Evolutionary conservation across 176 grass and related monocot genomes (phyloP).

Genomic region (Cenchrus americanus): DNA sequence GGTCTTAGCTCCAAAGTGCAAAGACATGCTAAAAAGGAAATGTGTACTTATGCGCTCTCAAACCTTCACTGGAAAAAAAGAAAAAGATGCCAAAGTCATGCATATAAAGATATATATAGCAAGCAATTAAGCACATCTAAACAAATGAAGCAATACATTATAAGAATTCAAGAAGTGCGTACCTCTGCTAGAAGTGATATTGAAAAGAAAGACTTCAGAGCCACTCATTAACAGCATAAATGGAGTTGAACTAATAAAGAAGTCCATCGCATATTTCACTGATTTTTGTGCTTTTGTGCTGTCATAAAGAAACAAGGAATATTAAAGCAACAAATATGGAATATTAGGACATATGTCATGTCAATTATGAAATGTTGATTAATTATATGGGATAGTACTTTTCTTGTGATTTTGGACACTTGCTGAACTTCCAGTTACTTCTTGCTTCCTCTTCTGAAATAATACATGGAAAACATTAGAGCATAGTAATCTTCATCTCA

Average conservation of each 20-base stretch:
- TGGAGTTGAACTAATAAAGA: constrained; percentile 40
- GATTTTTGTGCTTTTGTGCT: constrained; percentile 63
- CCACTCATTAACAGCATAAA: constrained; percentile 43
- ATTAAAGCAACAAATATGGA: constrained; percentile 10
- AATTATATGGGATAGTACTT: constrained; percentile 37
- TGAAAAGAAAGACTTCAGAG: constrained; percentile 31
- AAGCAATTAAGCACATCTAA: constrained; percentile 9
- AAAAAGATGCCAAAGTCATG: constrained; percentile 37
- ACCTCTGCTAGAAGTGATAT: constrained; percentile 35
- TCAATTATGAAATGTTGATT: constrained; percentile 27
- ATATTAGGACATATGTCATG: background rate
- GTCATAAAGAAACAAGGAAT: constrained; percentile 45
- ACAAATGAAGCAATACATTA: background rate
- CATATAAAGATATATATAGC: constrained; percentile 22
- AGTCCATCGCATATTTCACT: constrained; percentile 41
- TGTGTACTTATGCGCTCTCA: background rate
- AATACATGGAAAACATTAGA: constrained; percentile 28
- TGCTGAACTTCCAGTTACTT: constrained; percentile 51
- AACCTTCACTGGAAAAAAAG: constrained; percentile 12
- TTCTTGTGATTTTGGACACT: constrained; percentile 66
- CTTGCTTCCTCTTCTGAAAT: constrained; percentile 69
- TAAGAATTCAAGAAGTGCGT: constrained; percentile 18
- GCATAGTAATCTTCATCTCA: constrained; percentile 2
- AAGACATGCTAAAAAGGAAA: constrained; percentile 18
- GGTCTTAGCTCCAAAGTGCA: background rate